A percentile compares a stretch with the other conserved stretches of the same genome.
Conservation (phyloP, 495 filamentous ascomycete species). For the Xeromyces bisporus region DNA sequence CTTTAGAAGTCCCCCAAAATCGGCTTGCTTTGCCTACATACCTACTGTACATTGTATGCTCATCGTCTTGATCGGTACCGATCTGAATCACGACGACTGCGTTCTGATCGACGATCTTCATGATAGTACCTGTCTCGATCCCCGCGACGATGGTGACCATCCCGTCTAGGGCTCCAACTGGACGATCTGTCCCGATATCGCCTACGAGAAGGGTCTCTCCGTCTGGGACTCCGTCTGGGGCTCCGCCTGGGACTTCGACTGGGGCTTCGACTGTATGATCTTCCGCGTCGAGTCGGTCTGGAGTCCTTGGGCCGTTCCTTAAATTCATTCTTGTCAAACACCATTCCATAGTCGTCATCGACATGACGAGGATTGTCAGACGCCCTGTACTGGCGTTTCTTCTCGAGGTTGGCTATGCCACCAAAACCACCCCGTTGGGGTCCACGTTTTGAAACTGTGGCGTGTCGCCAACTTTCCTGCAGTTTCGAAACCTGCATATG, state of each 20-base stretch:
- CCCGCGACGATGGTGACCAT: conserved; percentile 10
- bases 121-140: conserved; percentile 6
- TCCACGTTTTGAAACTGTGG: conserved; percentile 70
- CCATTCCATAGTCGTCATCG: conserved; percentile 51
- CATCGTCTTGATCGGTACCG: conserved; percentile 15
- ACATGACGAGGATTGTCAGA: conserved; percentile 39
- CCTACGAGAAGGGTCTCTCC: conserved; percentile 11
- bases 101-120: conserved; percentile 4
- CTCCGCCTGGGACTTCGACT: conserved; percentile 8
- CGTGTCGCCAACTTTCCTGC: conserved; percentile 75
- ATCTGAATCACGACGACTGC: conserved; percentile 6
- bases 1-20: too few species aligned
- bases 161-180: conserved; percentile 34
- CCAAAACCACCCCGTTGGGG: conserved; percentile 69
- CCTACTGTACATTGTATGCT: too few species aligned
- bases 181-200: conserved; percentile 22
- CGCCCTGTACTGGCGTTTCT: conserved; percentile 69
- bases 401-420: conserved; percentile 70
- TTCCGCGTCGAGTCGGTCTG: conserved; percentile 3
- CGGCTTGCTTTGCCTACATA: too few species aligned
- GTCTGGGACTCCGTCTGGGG: conserved; percentile 29
- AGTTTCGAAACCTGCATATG: conserved; percentile 50
- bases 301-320: conserved; percentile 1
- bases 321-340: conserved; percentile 59
- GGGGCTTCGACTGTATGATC: conserved; percentile 11